Percentiles rank a stretch among this genome's conserved stretches.
These are phyloP conservation scores for Saccharata proteae DNA, from an alignment of 2,329 filamentous ascomycete species.

Conservation along the genomic window DNA sequence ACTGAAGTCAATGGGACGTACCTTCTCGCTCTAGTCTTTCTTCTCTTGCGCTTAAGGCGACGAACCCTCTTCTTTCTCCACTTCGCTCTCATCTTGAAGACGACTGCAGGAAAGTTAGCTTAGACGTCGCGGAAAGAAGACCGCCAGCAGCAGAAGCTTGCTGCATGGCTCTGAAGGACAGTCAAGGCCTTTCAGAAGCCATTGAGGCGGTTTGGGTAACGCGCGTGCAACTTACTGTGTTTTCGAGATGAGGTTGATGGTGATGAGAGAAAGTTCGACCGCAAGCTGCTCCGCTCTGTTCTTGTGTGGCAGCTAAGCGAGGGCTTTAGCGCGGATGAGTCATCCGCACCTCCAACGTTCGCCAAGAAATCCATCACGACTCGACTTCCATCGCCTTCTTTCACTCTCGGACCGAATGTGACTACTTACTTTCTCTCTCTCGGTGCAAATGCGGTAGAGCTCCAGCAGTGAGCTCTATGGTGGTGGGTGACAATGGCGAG, in stretches of 20 bases:
- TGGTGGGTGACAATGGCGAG: too few relatives aligned
- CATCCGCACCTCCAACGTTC: slow-evolving; percentile 4
- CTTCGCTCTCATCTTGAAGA: slow-evolving; percentile 73
- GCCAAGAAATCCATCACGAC: too few relatives aligned
- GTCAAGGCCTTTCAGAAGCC: slow-evolving; percentile 6
- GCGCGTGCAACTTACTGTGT: slow-evolving; percentile 23
- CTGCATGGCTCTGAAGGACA: slow-evolving; percentile 7
- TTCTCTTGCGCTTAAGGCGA: slow-evolving; percentile 99
- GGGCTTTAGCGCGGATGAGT: slow-evolving; percentile 2
- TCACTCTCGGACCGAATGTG: too few relatives aligned
- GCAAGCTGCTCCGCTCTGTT: slow-evolving; percentile 4
- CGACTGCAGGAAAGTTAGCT: slow-evolving; percentile 10
- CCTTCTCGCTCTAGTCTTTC: slow-evolving; percentile 98
- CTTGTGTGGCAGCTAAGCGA: slow-evolving; percentile 9
- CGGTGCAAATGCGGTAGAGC: too few relatives aligned
- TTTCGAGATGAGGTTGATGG: slow-evolving; percentile 31
- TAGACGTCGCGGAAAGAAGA: slow-evolving; percentile 7
- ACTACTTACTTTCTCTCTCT: too few relatives aligned
- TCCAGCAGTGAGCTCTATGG: too few relatives aligned
- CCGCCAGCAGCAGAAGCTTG: slow-evolving; percentile 11
- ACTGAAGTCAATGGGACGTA: slow-evolving; percentile 43
- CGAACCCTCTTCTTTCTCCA: slow-evolving; percentile 99
- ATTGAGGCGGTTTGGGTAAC: slow-evolving; percentile 1
- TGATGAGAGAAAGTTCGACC: slow-evolving; percentile 17
- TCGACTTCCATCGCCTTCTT: too few relatives aligned